Base-by-base conservation (phyloP, 2,329 filamentous ascomycete species). In the Scopulariopsis brevicaulis region DNA sequence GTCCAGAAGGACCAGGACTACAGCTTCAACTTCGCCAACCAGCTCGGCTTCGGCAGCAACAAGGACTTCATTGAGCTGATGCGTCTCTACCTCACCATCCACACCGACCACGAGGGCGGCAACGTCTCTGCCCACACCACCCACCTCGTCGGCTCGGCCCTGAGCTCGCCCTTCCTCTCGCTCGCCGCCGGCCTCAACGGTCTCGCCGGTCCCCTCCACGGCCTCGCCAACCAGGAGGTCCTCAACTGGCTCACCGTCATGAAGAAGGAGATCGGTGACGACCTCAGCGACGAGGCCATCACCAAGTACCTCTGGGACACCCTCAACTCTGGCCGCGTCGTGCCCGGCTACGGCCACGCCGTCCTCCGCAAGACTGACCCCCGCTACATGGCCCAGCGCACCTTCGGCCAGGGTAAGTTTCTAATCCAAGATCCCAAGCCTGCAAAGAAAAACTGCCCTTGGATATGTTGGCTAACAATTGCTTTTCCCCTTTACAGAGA, bases 1-100 rank as follows among this genome's bases (percentile, higher is more conserved):
- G 84, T 96, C 74, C 87, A 97, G 83, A 95, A 96, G 84, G 93
- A 97, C 81, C 94, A 97, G 89, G 94, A 99, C 74, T 99, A 96
- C 82, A 84, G 87, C 68, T 99, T 87, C 89, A 99, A 99, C 88
- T 89, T 99, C 74, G 92, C 94, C 77, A 97, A 97, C 86, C 91
- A 96, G 85, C 90, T 99, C 68, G 94, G 94, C 70, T 99, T 94
- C 74, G 89, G 89, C 68, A 85, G 87, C 70, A 97, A 99, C 85
- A 81, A 84, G 69, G 93, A 97, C 82, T 99, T 99, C 69, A 80
- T 99, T 73, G 94, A 99, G 86, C 82, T 99, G 68, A 90, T 99
- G 86, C 90, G 94, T 76, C 84, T 99, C 65, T 99, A 99, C 85
- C 85, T 99, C 70, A 97, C 94, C 79, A 99, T 99, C 77, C 94